Evolutionary conservation across 495 filamentous ascomycete species (phyloP), one percentile per base, ranked within the genome.

Genomic region (Letharia lupina): DNA sequence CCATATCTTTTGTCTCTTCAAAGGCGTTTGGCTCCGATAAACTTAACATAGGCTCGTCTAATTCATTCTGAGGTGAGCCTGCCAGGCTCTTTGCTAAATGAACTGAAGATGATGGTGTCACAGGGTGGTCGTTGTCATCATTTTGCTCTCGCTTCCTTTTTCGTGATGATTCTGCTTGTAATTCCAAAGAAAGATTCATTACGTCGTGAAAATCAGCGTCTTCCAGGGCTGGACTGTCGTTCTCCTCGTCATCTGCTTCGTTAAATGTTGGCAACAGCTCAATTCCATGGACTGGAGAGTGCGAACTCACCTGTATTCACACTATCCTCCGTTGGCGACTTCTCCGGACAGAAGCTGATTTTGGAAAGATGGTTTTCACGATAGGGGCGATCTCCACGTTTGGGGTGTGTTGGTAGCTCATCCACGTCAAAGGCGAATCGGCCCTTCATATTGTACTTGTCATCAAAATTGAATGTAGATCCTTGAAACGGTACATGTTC

Each of bases 401-500:
- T 54, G 23, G 23, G n/a, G 6, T 50, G 33, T 5, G 31, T 52
- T 2, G 58, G 64, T 6, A 47, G 33, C 45, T 65, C 58, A 47
- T 57, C 50, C 10, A 57, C 42, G 28, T 65, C 41, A 60, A 69
- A 66, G 23, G 40, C 68, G 31, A 60, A 69, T 12, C 68, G 65
- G 18, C 68, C 68, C 16, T 56, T 28, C 31, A 48, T 16, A 40
- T 11, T 45, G 48, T 69, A 69, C 56, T 69, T 69, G 61, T 66
- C 64, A 52, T 62, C 61, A 37, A 62, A 48, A 18, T 31, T 40
- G 23, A 16, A 61, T 3, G 47, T n/a, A n/a, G 41, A 18, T 28
- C 18, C 18, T 20, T 54, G 60, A 18, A 65, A 61, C 4, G 40
- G 57, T 23, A 65, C 64, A 44, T 57, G 42, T 37, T 65, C 58